A percentile compares a stretch with the other conserved stretches of the same genome.
Evolutionary conservation across 352 stramenopile genomes (phyloP).

Genomic region (Phytopythium ostracodes): DNA sequence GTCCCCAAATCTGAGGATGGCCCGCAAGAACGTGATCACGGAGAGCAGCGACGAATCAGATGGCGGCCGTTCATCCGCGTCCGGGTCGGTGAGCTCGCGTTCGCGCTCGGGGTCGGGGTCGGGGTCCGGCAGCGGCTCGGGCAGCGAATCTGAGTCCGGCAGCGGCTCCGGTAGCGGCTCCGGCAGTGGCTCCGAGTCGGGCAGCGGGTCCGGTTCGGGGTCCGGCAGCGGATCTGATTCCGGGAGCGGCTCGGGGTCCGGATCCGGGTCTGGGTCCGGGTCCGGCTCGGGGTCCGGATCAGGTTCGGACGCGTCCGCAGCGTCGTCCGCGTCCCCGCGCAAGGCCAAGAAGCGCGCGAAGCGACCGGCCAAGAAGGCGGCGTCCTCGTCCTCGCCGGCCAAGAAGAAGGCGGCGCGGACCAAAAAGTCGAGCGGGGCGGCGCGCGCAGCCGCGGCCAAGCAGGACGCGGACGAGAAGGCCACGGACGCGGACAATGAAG

Average conservation of each 20-base stretch:
- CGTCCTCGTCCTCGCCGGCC: constrained; percentile 15
- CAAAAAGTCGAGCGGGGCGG: constrained; percentile 8
- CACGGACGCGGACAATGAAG: constrained; percentile 58
- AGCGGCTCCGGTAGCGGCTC: constrained; percentile 24
- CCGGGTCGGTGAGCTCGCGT: constrained; percentile 54
- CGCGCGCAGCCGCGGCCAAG: constrained; percentile 11
- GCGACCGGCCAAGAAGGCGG: constrained; percentile 34
- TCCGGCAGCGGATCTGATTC: constrained; percentile 27
- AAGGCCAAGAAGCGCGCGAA: constrained; percentile 55
- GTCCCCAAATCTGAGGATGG: constrained; percentile 20
- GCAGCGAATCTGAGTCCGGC: constrained; percentile 25
- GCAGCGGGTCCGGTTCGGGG: constrained; percentile 22
- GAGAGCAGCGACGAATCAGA: constrained; percentile 79
- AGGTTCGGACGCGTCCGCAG: constrained; percentile 16
- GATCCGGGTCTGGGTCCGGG: constrained; percentile 29
- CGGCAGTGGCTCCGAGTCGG: constrained; percentile 26
- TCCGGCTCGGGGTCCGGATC: constrained; percentile 20
- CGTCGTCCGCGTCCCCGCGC: constrained; percentile 24
- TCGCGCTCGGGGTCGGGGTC: constrained; percentile 28
- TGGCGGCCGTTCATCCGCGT: constrained; percentile 45
- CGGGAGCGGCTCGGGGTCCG: constrained; percentile 24
- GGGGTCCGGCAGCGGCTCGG: constrained; percentile 19
- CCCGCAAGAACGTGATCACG: constrained; percentile 62
- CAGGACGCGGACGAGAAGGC: constrained; percentile 45
- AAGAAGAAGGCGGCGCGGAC: constrained; percentile 32